Percentiles rank a stretch among this genome's conserved stretches.
Evolutionary conservation across 2,329 filamentous ascomycete genomes (phyloP).

Genomic region (Chaetomium globosum): DNA sequence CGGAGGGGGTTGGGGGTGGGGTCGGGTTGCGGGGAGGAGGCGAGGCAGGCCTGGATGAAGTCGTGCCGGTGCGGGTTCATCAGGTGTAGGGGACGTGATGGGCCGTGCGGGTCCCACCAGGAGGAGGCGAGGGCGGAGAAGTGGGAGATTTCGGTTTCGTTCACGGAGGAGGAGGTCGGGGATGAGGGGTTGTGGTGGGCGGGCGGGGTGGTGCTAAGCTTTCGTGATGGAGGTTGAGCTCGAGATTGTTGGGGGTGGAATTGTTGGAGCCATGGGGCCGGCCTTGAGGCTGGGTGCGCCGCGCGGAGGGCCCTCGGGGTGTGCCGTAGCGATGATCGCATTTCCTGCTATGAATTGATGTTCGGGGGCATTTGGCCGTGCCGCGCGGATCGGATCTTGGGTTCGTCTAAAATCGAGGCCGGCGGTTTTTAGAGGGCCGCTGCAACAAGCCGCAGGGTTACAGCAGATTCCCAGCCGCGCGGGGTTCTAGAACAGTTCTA

Average conservation of each 20-base stretch:
- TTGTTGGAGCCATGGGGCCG: not conserved
- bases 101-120: slow-evolving; percentile 97
- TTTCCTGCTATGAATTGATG: slow-evolving; percentile 8
- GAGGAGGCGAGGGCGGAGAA: slow-evolving; percentile 90
- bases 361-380: slow-evolving; percentile 7
- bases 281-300: slow-evolving; percentile 5
- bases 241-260: not conserved
- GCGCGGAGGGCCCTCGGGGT: slow-evolving; percentile 12
- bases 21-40: slow-evolving; percentile 46
- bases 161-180: slow-evolving; percentile 68
- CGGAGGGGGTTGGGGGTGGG: slow-evolving; percentile 50
- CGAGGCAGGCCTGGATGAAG: slow-evolving; percentile 77
- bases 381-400: slow-evolving; percentile 14
- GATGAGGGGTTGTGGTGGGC: slow-evolving; percentile 31
- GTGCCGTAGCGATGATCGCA: slow-evolving; percentile 29
- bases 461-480: slow-evolving; percentile 16
- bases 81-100: slow-evolving; percentile 87
- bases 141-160: slow-evolving; percentile 85
- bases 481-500: slow-evolving; percentile 35
- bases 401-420: not conserved
- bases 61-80: slow-evolving; percentile 97
- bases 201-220: slow-evolving; percentile 32
- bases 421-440: slow-evolving; percentile 14
- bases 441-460: slow-evolving; percentile 10
- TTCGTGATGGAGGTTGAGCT: slow-evolving; percentile 10